Conservation (phyloP, 805 yeast genomes). For the Metschnikowia borealis region DNA sequence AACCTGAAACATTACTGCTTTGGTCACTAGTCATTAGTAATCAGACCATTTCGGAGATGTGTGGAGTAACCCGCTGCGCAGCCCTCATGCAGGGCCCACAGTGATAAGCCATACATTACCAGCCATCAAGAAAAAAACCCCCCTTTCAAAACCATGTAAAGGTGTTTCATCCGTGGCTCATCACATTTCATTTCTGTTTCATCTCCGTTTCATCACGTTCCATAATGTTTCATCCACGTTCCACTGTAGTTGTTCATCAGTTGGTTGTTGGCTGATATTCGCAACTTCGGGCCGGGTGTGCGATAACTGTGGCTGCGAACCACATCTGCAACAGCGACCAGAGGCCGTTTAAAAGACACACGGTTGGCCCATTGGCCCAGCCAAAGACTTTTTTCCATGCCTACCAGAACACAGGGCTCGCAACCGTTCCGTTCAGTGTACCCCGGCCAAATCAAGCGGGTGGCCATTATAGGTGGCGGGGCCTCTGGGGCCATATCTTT, state of each 20-base stretch:
- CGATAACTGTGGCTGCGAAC: constrained; percentile 15
- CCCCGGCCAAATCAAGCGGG: constrained; percentile 17
- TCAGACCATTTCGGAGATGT: no score
- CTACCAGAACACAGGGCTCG: background rate
- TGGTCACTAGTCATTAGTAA: no score
- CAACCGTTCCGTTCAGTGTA: background rate
- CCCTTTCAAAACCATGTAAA: no score
- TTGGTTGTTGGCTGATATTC: background rate
- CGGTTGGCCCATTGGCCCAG: background rate
- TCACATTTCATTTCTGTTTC: no score
- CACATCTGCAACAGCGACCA: constrained; percentile 2
- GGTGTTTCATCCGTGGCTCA: no score
- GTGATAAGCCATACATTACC: background rate
- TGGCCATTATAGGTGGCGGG: constrained; percentile 51
- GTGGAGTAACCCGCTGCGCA: no score
- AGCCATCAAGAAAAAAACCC: background rate
- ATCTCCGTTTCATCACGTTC: no score
- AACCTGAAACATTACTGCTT: no score
- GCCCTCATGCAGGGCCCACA: background rate
- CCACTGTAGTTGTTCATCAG: no score
- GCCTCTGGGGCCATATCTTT: constrained; percentile 45
- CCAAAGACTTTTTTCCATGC: background rate
- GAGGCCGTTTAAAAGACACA: background rate
- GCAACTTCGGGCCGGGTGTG: background rate
- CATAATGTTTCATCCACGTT: no score